Evolutionary conservation across 2,329 filamentous ascomycete species (phyloP).

Genomic region (Ramularia endophylla): DNA sequence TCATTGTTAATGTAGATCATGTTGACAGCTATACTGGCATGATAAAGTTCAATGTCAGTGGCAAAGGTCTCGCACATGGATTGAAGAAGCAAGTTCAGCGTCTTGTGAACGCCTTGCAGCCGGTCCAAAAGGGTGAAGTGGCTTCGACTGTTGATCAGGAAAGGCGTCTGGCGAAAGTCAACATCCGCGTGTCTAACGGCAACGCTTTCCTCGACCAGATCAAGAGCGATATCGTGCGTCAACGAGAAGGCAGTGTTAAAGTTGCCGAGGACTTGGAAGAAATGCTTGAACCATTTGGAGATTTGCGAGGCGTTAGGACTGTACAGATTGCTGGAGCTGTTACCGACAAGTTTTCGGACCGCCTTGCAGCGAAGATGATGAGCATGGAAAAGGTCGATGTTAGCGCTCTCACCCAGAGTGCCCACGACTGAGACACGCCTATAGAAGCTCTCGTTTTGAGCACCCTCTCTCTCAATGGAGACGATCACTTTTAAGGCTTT

Average conservation of each 20-base stretch:
- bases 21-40: conserved; percentile 46
- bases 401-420: no score
- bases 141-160: conserved; percentile 6
- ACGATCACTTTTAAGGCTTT: no score
- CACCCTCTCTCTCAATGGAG: no score
- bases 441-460: conserved; percentile 9
- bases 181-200: conserved; percentile 27
- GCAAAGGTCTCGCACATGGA: conserved; percentile 39
- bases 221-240: conserved; percentile 23
- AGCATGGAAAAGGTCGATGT: conserved; percentile 7
- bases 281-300: conserved; percentile 39
- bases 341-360: conserved; percentile 32
- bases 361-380: conserved; percentile 32
- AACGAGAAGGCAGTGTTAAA: conserved; percentile 24
- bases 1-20: conserved; percentile 41
- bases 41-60: conserved; percentile 48
- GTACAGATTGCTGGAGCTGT: conserved; percentile 36
- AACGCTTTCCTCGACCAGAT: conserved; percentile 27
- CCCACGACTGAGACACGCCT: conserved; percentile 4
- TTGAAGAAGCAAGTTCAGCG: conserved; percentile 36
- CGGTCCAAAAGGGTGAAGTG: conserved; percentile 19
- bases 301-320: conserved; percentile 33
- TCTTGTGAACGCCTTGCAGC: conserved; percentile 34
- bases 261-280: conserved; percentile 34
- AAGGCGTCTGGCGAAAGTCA: conserved; percentile 17